Evolutionary conservation across 352 stramenopile genomes (phyloP).

Genomic region (Phytophthora kernoviae): DNA sequence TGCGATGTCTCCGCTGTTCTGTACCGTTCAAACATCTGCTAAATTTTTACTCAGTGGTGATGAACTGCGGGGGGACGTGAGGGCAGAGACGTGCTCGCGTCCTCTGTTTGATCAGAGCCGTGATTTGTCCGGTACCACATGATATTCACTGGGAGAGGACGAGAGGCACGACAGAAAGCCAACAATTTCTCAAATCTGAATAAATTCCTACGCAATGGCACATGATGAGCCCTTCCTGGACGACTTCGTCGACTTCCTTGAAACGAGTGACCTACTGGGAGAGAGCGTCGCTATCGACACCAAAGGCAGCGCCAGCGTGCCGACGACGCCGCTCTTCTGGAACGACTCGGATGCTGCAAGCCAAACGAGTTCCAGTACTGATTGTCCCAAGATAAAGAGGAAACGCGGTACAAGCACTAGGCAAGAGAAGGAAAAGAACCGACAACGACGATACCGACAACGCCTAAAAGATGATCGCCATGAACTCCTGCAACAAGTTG

Average conservation of each 20-base stretch:
- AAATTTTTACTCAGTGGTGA: no score
- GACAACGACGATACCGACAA: constrained; percentile 24
- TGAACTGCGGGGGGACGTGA: no score
- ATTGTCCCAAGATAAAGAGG: neutral
- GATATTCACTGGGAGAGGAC: neutral
- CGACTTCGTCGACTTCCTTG: constrained; percentile 1
- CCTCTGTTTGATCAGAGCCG: neutral
- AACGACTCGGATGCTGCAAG: neutral
- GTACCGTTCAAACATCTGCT: no score
- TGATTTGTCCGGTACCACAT: neutral
- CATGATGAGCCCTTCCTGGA: neutral
- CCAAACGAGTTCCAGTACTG: neutral
- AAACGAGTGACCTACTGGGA: neutral
- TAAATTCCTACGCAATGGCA: neutral
- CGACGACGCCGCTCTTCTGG: neutral
- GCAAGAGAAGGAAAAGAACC: constrained; percentile 20
- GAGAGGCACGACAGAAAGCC: no score
- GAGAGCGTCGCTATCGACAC: neutral
- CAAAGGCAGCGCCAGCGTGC: neutral
- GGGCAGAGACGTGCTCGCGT: no score
- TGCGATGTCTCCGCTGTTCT: no score
- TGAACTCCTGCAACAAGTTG: constrained; percentile 13
- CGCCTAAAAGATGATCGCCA: constrained; percentile 14
- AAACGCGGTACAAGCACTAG: neutral
- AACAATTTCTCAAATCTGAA: no score